Evolutionary conservation across 345 rosid genomes (phyloP).

Genomic region (Aquilaria yunnanensis): DNA sequence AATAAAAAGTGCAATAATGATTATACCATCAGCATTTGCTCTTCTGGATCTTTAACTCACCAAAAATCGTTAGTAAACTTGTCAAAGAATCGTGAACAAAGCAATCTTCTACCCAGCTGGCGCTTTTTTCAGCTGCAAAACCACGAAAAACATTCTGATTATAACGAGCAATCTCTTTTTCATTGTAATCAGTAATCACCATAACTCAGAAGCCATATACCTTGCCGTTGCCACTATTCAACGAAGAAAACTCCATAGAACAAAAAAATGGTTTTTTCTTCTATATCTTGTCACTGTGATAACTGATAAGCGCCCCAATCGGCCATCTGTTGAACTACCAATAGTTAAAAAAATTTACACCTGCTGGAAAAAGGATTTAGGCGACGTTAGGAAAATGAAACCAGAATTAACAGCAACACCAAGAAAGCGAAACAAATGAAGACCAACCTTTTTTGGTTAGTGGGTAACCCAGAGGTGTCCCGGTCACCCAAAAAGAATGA

Average conservation of each 20-base stretch:
- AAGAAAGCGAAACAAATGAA: conserved; percentile 33
- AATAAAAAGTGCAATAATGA: conserved; percentile 19
- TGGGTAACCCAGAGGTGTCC: conserved; percentile 63
- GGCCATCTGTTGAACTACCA: conserved; percentile 24
- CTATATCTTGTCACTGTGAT: conserved; percentile 30
- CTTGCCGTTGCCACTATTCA: too few relatives aligned
- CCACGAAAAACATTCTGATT: too few relatives aligned
- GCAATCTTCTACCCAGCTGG: conserved; percentile 33
- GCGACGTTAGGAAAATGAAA: conserved; percentile 19
- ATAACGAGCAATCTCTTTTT: too few relatives aligned
- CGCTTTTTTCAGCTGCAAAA: conserved; percentile 22
- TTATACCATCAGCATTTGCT: conserved; percentile 24
- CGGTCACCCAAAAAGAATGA: conserved; percentile 58
- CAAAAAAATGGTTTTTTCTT: conserved; percentile 6
- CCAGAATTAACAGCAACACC: conserved; percentile 21
- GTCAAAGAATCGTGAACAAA: conserved; percentile 42
- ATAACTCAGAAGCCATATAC: too few relatives aligned
- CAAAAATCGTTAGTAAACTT: conserved; percentile 28
- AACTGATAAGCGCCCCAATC: conserved; percentile 11
- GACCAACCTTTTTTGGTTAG: conserved; percentile 57
- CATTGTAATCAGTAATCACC: too few relatives aligned
- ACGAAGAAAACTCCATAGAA: conserved; percentile 19
- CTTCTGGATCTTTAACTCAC: conserved; percentile 17
- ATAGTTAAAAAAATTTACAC: conserved; percentile 40
- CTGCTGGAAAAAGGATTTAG: conserved; percentile 34